Evolutionary conservation across 2,329 filamentous ascomycete species (phyloP), one percentile per base, ranked within the genome.

Genomic region (Phaeosphaeria sp.): DNA sequence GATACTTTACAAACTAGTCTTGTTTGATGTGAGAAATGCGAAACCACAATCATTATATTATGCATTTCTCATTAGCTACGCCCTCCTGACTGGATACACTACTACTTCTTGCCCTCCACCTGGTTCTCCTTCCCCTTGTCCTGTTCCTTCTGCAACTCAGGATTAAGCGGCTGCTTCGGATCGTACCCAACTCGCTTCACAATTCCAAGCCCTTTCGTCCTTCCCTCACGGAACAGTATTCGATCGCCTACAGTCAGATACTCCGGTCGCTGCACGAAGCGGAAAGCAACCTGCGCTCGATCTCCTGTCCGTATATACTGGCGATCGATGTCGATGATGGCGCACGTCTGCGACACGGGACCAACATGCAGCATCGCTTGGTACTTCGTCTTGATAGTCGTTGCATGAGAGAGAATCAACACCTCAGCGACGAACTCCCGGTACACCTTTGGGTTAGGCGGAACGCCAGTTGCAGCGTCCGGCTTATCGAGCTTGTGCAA

Each of bases 281-380:
- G 88, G 80, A 99, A 99, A 0, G 94, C 95, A 1, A 99, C 95
- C 0, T 89, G 89, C 2, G 95, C 95, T n/a, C 94, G 85, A 75
- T 98, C 95, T 9, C 95, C 95, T 0, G 94, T 97, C 7, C 95
- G 88, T 64, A 99, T 97, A 70, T 93, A 95, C 24, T 91, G 91
- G n/a, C 94, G 89, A 74, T 99, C 95, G 65, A 99, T 95, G 72
- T 97, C 95, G 71, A 99, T 96, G 73, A 99, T 97, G 11, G 93
- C 89, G 73, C 95, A 99, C 0, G 95, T 99, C 79, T 99, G 95
- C 42, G 91, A 92, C 44, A 99, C 91, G 0, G 95, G 91, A 0
- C 95, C 95, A 4, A 99, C 93, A 69, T 99, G 95, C 21, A 99
- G 84, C 93, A 98, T 99, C 0, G 95, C 95, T 80, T 99, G 95